Percentiles rank a stretch among this genome's conserved stretches.
phyloP scores from a whole-genome alignment of 2,329 filamentous ascomycete genomes.

The Penicillium palitans region DNA sequence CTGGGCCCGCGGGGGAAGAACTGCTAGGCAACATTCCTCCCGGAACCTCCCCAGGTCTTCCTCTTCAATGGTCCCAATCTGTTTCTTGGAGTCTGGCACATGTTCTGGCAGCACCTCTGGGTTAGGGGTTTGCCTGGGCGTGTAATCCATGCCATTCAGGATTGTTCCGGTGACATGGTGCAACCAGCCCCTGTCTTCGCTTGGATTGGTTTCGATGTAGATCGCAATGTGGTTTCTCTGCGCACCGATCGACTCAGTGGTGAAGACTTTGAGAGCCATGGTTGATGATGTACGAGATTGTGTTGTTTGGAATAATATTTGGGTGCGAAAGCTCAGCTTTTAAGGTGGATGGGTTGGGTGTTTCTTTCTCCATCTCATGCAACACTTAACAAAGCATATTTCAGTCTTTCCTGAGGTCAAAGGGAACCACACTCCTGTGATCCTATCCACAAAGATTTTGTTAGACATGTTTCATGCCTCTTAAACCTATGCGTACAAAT shows the following conservation, averaged over 20 bases:
- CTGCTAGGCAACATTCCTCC: conserved; percentile 13
- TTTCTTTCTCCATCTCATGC: background rate
- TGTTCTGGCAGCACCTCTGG: conserved; percentile 9
- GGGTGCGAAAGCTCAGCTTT: background rate
- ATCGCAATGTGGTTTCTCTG: conserved; percentile 20
- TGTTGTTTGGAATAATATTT: background rate
- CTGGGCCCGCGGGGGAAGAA: conserved; percentile 18
- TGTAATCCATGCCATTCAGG: conserved; percentile 19
- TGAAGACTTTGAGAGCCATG: conserved; percentile 19
- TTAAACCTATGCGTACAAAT: background rate
- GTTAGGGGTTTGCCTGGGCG: conserved; percentile 10
- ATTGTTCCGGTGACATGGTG: conserved; percentile 24
- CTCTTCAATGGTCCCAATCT: conserved; percentile 17
- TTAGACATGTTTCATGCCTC: background rate
- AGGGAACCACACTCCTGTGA: background rate
- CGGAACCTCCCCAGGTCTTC: conserved; percentile 15
- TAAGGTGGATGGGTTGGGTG: background rate
- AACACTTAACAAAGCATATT: background rate
- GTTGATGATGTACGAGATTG: background rate
- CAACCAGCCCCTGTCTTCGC: conserved; percentile 7
- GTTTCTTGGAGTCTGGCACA: conserved; percentile 14
- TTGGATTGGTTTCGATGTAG: conserved; percentile 20
- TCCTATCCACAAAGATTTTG: background rate
- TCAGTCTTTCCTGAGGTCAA: background rate
- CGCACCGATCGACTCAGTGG: conserved; percentile 15